These are phyloP conservation scores for Phytopythium aichiense DNA, from an alignment of 352 stramenopile genomes.

Conservation along the genomic window DNA sequence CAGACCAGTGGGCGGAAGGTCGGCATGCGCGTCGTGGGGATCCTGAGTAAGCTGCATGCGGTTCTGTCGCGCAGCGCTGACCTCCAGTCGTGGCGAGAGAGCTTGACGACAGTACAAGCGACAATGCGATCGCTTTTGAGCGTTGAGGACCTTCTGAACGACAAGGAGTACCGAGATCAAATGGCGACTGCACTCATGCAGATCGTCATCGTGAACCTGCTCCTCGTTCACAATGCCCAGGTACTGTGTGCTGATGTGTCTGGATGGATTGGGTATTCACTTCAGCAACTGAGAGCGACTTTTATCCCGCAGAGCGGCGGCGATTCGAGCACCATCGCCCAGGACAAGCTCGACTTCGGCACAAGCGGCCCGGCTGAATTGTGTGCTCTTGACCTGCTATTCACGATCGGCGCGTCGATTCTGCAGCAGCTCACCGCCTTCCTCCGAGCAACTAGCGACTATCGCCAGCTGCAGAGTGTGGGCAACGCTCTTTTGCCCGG, in stretches of 20 bases:
- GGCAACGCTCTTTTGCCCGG: slow-evolving; percentile 34
- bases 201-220: slow-evolving; percentile 26
- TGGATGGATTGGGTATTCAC: background rate
- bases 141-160: background rate
- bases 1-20: background rate
- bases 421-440: background rate
- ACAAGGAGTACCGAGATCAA: background rate
- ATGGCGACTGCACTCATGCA: slow-evolving; percentile 20
- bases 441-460: background rate
- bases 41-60: background rate
- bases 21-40: background rate
- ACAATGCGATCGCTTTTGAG: background rate
- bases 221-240: slow-evolving; percentile 25
- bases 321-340: background rate
- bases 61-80: background rate
- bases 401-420: background rate
- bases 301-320: background rate
- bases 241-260: slow-evolving; percentile 7
- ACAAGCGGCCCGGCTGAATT: background rate
- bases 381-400: background rate
- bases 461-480: slow-evolving; percentile 9
- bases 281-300: background rate
- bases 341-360: background rate
- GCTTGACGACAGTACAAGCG: background rate
- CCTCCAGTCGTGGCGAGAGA: background rate